Conservation (phyloP, 768 basidiomycete genomes). For the Mycena amicta region DNA sequence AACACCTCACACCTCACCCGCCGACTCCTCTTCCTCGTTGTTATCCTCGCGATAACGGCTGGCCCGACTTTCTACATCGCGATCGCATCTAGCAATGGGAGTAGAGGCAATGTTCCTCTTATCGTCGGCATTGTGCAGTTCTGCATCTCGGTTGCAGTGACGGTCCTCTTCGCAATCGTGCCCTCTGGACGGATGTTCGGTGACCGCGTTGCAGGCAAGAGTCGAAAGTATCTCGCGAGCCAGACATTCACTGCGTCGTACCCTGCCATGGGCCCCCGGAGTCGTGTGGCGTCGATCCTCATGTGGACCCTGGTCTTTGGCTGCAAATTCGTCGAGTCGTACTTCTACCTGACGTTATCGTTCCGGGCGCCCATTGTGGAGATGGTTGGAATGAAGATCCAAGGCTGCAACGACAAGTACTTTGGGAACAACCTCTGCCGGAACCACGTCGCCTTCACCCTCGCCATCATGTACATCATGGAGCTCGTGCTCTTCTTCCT, state of each 20-base stretch:
- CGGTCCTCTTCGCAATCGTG: constrained; percentile 85
- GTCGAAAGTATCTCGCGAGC: constrained; percentile 94
- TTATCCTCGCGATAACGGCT: constrained; percentile 88
- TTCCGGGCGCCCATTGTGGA: constrained; percentile 92
- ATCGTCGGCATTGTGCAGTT: constrained; percentile 98
- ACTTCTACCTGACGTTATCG: constrained; percentile 96
- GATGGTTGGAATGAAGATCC: constrained; percentile 97
- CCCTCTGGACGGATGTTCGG: constrained; percentile 99
- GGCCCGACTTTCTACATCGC: constrained; percentile 96
- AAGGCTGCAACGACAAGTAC: constrained; percentile 84
- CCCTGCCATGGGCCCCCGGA: constrained; percentile 61
- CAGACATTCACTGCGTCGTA: constrained; percentile 99
- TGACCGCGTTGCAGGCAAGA: constrained; percentile 93
- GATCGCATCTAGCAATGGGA: constrained; percentile 70
- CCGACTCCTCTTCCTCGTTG: constrained; percentile 83
- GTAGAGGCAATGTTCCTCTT: constrained; percentile 72
- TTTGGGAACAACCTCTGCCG: constrained; percentile 84
- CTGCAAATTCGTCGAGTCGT: constrained; percentile 96
- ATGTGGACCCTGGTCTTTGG: constrained; percentile 94
- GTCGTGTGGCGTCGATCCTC: constrained; percentile 75
- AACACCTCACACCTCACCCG: constrained; percentile 96
- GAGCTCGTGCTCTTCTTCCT: constrained; percentile 96
- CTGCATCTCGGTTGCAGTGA: constrained; percentile 86
- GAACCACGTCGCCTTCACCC: constrained; percentile 92
- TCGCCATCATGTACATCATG: constrained; percentile 99